A percentile compares a stretch with the other conserved stretches of the same genome.
phyloP scores from a whole-genome alignment of 805 yeast genomes.

The Sungouiozyma ichnusensis region DNA sequence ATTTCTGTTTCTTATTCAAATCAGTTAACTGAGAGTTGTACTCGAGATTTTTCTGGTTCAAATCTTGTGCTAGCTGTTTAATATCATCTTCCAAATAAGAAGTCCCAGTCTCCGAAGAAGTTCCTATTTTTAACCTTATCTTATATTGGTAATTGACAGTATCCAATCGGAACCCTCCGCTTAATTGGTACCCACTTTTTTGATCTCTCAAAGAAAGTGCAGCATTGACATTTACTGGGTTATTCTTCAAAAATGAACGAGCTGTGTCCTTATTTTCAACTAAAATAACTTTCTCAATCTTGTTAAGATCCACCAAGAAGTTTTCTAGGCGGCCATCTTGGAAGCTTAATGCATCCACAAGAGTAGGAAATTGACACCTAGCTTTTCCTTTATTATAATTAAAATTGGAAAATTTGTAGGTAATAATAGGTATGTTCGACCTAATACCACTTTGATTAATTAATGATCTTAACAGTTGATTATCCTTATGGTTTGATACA shows the following conservation, averaged over 20 bases:
- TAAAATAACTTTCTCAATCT: slow-evolving; percentile 50
- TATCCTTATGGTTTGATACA: slow-evolving; percentile 56
- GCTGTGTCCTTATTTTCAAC: slow-evolving; percentile 44
- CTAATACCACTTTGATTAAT: slow-evolving; percentile 26
- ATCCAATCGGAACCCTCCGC: slow-evolving; percentile 41
- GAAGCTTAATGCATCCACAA: slow-evolving; percentile 53
- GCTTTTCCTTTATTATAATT: slow-evolving; percentile 41
- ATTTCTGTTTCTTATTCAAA: slow-evolving; percentile 4
- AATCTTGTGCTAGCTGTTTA: slow-evolving; percentile 12
- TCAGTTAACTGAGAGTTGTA: slow-evolving; percentile 7
- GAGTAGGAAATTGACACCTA: slow-evolving; percentile 31
- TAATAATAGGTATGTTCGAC: slow-evolving; percentile 41
- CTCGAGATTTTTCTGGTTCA: slow-evolving; percentile 19
- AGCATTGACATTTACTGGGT: slow-evolving; percentile 32
- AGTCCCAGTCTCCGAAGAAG: slow-evolving; percentile 13
- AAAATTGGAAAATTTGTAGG: slow-evolving; percentile 29
- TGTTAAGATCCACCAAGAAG: slow-evolving; percentile 51
- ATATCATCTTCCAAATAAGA: slow-evolving; percentile 16
- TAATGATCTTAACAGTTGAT: slow-evolving; percentile 31
- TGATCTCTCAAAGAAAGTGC: slow-evolving; percentile 35
- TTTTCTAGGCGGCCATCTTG: slow-evolving; percentile 45
- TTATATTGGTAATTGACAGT: slow-evolving; percentile 37
- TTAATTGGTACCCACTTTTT: slow-evolving; percentile 36
- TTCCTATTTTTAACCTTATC: slow-evolving; percentile 13
- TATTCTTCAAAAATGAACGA: slow-evolving; percentile 31